Conservation (phyloP, 257 asterid genomes). For the Rehmannia glutinosa region DNA sequence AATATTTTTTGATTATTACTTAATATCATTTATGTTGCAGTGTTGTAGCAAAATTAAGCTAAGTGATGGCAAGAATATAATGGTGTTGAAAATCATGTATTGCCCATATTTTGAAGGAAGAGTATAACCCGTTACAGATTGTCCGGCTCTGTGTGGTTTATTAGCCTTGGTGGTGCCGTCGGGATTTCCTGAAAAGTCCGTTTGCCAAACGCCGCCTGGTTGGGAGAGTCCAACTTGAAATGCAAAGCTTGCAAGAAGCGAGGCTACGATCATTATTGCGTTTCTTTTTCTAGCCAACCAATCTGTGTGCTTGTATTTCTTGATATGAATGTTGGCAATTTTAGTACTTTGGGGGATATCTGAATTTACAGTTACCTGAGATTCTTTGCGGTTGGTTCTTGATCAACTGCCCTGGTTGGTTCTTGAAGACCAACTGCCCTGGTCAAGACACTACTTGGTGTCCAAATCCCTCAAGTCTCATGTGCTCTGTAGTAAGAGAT, state of each 20-base stretch:
- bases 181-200: slow-evolving; percentile 11
- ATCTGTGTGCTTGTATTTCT: slow-evolving; percentile 26
- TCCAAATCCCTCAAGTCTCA: slow-evolving; percentile 32
- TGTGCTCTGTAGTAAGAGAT: slow-evolving; percentile 19
- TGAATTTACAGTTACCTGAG: not conserved
- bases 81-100: slow-evolving; percentile 29
- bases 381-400: too few species aligned
- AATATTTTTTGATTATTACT: too few species aligned
- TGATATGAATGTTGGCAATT: not conserved
- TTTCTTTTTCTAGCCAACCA: slow-evolving; percentile 33
- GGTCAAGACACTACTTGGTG: slow-evolving; percentile 22
- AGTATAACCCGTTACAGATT: slow-evolving; percentile 30
- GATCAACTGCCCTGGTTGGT: too few species aligned
- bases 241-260: slow-evolving; percentile 33
- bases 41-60: slow-evolving; percentile 29
- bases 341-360: not conserved
- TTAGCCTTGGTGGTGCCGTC: slow-evolving; percentile 13
- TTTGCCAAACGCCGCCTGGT: slow-evolving; percentile 41
- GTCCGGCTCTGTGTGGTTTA: slow-evolving; percentile 22
- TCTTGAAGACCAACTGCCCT: not conserved
- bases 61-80: slow-evolving; percentile 31
- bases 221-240: slow-evolving; percentile 37
- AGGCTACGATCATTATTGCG: slow-evolving; percentile 39
- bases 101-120: slow-evolving; percentile 9
- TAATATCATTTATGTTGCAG: too few species aligned